Base-by-base conservation (phyloP, 2,329 filamentous ascomycete species). In the Huntiella omanensis region DNA sequence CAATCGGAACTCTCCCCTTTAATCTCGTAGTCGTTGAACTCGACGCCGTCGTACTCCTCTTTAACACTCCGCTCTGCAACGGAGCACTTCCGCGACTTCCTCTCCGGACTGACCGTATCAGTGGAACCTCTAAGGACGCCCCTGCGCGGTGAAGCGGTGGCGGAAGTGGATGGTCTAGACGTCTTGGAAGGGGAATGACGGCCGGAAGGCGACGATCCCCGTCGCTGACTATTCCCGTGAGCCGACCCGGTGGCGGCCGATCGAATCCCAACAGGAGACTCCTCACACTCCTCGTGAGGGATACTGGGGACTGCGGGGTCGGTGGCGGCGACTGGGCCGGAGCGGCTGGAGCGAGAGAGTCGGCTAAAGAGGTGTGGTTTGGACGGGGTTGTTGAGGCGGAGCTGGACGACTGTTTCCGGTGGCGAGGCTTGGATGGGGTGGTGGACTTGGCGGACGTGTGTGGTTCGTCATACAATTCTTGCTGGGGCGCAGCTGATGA, bases 211-310 rank as follows among this genome's bases (percentile, higher is more conserved):
- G 22, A 28, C 22, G 22, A 28, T 6, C 22, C 22, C 22, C 22
- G 22, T 28, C 22, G 22, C 22, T 28, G 22, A 28, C 22, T 28
- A 28, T 28, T 8, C 47, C 47, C 34, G 47, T 49, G 8, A 49
- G 34, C 37, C 47, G 43, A 35, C 47, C 47, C 47, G 22, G 32
- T 7, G 47, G 47, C 6, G 47, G 47, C 12, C 43, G 39, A 34
- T 49, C 47, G 47, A 49, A 49, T 6, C 43, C 47, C 19, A 49
- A 34, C 19, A 49, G 46, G 15, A 49, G 39, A 33, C 47, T 49
- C 43, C 47, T 49, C 43, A 17, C 39, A 44, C 47, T 49, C 47
- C 43, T 38, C 15, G 35, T 44, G 22, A 32, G 36, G 44, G 44
- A 33, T 32, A 22, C 44, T 22, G 44, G 13, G 12, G 34, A 15